These are phyloP conservation scores for Rhynchospora breviuscula DNA, from an alignment of 176 grass and related monocot genomes.

Conservation along the genomic window DNA sequence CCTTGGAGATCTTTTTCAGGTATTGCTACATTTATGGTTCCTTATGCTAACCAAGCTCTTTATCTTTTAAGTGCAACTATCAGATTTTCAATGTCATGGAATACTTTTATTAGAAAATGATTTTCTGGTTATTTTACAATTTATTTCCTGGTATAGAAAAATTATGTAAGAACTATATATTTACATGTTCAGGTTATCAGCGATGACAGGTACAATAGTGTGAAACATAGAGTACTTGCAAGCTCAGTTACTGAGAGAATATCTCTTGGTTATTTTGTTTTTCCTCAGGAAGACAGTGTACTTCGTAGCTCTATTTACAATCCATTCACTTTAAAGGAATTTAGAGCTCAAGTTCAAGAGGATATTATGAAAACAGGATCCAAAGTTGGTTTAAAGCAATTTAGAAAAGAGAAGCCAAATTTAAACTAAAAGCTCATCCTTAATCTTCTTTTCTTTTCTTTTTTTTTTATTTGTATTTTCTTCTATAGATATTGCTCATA, in stretches of 20 bases:
- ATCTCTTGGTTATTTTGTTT: constrained; percentile 71
- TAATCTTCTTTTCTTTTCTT: not conserved
- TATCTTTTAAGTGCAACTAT: not conserved
- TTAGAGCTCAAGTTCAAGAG: constrained; percentile 53
- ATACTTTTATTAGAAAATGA: not conserved
- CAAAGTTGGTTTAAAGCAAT: constrained; percentile 59
- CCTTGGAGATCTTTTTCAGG: constrained; percentile 68
- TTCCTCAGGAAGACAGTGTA: constrained; percentile 44
- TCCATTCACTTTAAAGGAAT: constrained; percentile 54
- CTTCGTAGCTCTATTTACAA: constrained; percentile 35
- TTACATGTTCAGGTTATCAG: constrained; percentile 39
- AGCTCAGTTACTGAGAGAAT: constrained; percentile 35
- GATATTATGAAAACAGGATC: constrained; percentile 55
- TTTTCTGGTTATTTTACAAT: not conserved
- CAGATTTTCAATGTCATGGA: not conserved
- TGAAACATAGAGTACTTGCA: constrained; percentile 58
- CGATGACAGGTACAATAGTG: constrained; percentile 41
- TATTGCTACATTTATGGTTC: not conserved
- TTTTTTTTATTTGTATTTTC: not conserved
- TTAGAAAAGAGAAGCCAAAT: constrained; percentile 20
- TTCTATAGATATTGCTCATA: not conserved
- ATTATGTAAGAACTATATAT: not conserved
- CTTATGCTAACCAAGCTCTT: not conserved
- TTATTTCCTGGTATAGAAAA: not conserved
- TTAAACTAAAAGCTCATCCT: not conserved